Percentiles rank a stretch among this genome's conserved stretches.
These are phyloP conservation scores for Lentinula boryana DNA, from an alignment of 768 basidiomycete species.

Conservation along the genomic window DNA sequence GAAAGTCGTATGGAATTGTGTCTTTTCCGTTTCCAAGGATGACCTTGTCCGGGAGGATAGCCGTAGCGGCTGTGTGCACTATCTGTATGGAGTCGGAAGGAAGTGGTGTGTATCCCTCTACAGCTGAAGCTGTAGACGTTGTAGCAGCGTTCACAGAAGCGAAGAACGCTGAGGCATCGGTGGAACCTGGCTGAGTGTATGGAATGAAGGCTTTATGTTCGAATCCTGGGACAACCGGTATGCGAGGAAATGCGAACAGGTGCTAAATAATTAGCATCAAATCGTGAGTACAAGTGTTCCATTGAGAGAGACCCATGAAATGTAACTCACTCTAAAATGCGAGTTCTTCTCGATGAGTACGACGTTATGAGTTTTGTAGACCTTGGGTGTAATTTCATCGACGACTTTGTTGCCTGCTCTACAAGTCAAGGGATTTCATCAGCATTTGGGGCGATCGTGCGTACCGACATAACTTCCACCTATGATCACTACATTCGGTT, in stretches of 20 bases:
- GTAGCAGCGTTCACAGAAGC: conserved; percentile 10
- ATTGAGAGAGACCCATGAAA: not conserved
- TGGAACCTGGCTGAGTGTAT: conserved; percentile 10
- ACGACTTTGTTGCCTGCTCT: conserved; percentile 14
- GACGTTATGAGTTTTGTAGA: conserved; percentile 19
- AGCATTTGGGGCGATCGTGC: not conserved
- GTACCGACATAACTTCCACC: conserved; percentile 29
- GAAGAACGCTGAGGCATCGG: conserved; percentile 5
- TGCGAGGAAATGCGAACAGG: conserved; percentile 28
- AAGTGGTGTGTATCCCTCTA: not conserved
- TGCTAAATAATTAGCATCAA: conserved; percentile 21
- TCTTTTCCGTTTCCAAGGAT: conserved; percentile 14
- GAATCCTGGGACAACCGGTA: conserved; percentile 17
- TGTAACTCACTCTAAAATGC: conserved; percentile 19
- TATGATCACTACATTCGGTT: conserved; percentile 25
- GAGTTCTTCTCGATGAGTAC: conserved; percentile 28
- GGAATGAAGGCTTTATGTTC: conserved; percentile 27
- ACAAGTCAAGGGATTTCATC: too few species aligned
- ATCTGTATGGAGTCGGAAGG: conserved; percentile 18
- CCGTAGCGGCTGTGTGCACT: conserved; percentile 13
- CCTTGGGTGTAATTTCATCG: conserved; percentile 14
- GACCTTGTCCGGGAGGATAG: conserved; percentile 14
- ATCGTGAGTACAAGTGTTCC: conserved; percentile 10
- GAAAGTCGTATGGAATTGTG: conserved; percentile 24
- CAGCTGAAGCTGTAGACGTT: not conserved